Evolutionary conservation across 768 basidiomycete genomes (phyloP), one percentile per base, ranked within the genome.

Genomic region (Serpula lacrymans): DNA sequence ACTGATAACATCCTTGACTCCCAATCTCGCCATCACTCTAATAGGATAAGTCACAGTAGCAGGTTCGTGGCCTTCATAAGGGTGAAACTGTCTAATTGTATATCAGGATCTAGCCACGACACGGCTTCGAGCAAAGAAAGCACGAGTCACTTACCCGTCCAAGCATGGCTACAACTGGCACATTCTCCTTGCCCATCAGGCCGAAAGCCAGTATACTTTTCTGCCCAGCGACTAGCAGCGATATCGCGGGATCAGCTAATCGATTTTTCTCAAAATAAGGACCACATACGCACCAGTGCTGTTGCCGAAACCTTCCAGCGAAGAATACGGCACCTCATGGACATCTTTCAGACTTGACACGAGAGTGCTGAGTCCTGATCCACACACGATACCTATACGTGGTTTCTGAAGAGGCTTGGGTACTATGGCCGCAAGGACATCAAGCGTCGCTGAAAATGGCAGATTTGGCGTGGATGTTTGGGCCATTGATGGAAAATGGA

Each of bases 81-180:
- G 72, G 59, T 91, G 89, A 52, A 91, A 86, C 88, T 90, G 50
- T 39, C 39, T 41, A 38, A 41, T 34, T 25, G 24, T 43, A 32
- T 32, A 38, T 40, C 39, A 42, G 38, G 30, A 40, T 11, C 42
- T 26, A n/a, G 37, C 37, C 38, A 34, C n/a, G 39, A 18, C 23
- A 26, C 20, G 0, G 18, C 28, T 39, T 9, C 26, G 12, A 30
- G 37, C 33, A 20, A 29, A 27, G 35, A 13, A 31, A 22, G 9
- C 16, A 5, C 9, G 8, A 20, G 13, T 31, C 13, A 60, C 78
- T 39, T 51, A 88, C 88, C 57, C 92, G 71, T 44, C 91, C 91
- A 22, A 94, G 80, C 86, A 92, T 92, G 8, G 84, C 88, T 3
- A 94, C 88, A 9, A 88, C 90, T 0, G 92, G 86, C 0, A 85